Evolutionary conservation across 2,329 filamentous ascomycete genomes (phyloP), one percentile per base, ranked within the genome.

Genomic region (Cladosporium phlei): DNA sequence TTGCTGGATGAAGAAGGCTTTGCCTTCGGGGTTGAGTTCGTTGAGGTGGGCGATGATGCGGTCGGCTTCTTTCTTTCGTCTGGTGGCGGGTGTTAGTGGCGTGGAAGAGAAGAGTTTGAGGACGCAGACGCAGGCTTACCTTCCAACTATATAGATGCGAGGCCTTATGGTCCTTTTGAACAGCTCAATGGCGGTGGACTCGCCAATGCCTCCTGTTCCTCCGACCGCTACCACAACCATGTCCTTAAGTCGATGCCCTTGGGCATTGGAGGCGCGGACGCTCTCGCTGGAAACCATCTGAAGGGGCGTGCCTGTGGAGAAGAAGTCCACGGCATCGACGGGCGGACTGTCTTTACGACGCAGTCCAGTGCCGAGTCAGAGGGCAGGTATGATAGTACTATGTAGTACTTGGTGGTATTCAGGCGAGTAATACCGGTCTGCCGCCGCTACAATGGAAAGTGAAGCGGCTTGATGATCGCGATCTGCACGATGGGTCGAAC

Each of bases 121-220:
- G n/a, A n/a, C n/a, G n/a, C n/a, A n/a, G n/a, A n/a, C n/a, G 12
- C 16, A 29, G 9, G 49, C 54, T 39, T 30, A 65, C 64, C 63
- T 64, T 38, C 69, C 70, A 44, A 73, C 50, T 11, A 73, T 66
- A 47, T 72, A 72, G 25, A 70, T 59, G 37, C 60, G 60, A 5
- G 70, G 69, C 14, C 60, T 56, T 11, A 52, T 59, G 1, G 67
- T 65, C 14, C 65, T 61, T 17, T 65, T 57, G 35, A 69, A 71
- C 25, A 73, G 55, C 50, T 72, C 70, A 32, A 62, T 64, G 1
- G 66, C 65, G 12, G 70, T 72, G 48, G 61, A 67, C 52, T 68
- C 63, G 21, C 68, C 68, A 39, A 73, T 72, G 21, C 70, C 70
- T 4, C 59, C 59, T 12, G 69, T 72, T 28, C 68, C 70, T 14